Conservation (phyloP, 306 rosid genomes). For the Crotalaria pallida region DNA sequence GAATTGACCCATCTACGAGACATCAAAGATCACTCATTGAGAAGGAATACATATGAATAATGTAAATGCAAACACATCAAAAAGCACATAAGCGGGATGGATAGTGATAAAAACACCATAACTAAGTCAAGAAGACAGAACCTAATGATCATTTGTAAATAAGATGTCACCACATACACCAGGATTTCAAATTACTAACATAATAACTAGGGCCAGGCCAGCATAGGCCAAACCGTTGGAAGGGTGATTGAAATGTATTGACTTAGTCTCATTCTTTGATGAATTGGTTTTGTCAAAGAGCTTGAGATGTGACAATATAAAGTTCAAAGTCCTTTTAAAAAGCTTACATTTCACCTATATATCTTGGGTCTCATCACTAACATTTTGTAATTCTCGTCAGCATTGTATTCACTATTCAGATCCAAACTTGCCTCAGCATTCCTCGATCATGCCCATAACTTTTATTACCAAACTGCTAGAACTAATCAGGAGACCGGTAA, state of each 20-base stretch:
- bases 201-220: background rate
- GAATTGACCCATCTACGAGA: conserved; percentile 75
- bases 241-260: background rate
- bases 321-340: background rate
- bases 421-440: background rate
- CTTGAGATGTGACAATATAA: background rate
- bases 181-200: background rate
- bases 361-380: too few relatives aligned
- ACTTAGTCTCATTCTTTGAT: background rate
- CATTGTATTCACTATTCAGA: background rate
- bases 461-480: background rate
- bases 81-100: conserved; percentile 3
- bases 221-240: background rate
- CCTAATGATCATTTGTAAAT: background rate
- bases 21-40: conserved; percentile 15
- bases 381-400: background rate
- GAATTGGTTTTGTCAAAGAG: background rate
- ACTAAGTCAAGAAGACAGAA: background rate
- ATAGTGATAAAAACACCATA: background rate
- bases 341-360: background rate
- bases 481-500: background rate
- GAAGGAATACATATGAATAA: background rate
- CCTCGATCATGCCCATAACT: background rate
- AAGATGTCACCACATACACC: background rate
- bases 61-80: conserved; percentile 17